These are phyloP conservation scores for Naganishia vishniacii DNA, from an alignment of 768 basidiomycete species.

Conservation along the genomic window DNA sequence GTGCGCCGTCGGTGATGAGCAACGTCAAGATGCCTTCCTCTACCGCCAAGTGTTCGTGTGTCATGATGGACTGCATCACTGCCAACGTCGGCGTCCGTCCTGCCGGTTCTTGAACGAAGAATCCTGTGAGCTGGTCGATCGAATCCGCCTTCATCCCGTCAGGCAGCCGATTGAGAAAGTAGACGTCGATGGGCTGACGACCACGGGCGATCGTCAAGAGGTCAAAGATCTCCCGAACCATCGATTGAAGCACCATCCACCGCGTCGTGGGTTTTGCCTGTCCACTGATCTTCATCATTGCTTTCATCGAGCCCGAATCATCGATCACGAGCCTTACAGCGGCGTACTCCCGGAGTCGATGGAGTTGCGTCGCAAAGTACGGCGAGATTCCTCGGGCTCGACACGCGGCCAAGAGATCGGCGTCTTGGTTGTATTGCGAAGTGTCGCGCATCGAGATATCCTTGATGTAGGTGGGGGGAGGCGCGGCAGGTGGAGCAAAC, in stretches of 20 bases:
- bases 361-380: conserved; percentile 32
- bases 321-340: conserved; percentile 30
- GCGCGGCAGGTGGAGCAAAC: conserved; percentile 9
- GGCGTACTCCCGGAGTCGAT: conserved; percentile 29
- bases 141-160: conserved; percentile 30
- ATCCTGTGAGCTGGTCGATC: conserved; percentile 17
- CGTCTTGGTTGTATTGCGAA: conserved; percentile 28
- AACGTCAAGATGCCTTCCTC: conserved; percentile 32
- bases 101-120: conserved; percentile 21
- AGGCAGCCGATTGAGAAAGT: conserved; percentile 29
- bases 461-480: conserved; percentile 30
- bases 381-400: conserved; percentile 29
- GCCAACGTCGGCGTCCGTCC: conserved; percentile 29
- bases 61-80: conserved; percentile 30
- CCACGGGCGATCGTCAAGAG: conserved; percentile 29
- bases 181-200: conserved; percentile 27
- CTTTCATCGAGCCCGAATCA: conserved; percentile 32
- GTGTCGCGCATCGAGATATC: conserved; percentile 32
- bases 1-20: conserved; percentile 33
- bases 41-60: conserved; percentile 26
- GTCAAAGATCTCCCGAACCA: conserved; percentile 32
- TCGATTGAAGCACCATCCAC: conserved; percentile 29
- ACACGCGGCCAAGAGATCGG: conserved; percentile 28
- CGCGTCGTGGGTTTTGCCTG: conserved; percentile 23
- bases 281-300: conserved; percentile 30